Evolutionary conservation across 78 protist genomes (phyloP).

Genomic region (Dictyostelium capitatum): DNA sequence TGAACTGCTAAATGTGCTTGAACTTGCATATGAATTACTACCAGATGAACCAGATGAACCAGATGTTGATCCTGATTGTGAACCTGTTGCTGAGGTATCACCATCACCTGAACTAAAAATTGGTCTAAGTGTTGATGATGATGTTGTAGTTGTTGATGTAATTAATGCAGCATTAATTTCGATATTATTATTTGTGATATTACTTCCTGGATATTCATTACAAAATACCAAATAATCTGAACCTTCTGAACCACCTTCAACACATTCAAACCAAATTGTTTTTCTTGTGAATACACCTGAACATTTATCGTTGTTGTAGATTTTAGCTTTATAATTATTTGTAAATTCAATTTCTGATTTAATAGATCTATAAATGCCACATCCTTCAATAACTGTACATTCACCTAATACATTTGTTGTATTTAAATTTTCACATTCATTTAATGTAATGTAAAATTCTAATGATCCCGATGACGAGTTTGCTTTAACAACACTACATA

Average conservation of each 20-base stretch:
- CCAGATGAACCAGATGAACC: too few species aligned
- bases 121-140: not conserved
- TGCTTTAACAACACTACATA: too few species aligned
- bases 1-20: too few species aligned
- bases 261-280: not conserved
- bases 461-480: not conserved
- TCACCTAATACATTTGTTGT: not conserved
- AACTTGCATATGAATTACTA: too few species aligned
- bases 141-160: not conserved
- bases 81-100: too few species aligned
- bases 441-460: conserved; percentile 1
- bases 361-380: not conserved
- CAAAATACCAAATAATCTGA: not conserved
- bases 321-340: not conserved
- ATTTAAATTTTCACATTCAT: not conserved
- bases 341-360: not conserved
- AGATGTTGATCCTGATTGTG: too few species aligned
- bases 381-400: not conserved
- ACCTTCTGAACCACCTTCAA: conserved; percentile 5
- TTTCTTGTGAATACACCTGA: not conserved
- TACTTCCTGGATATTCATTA: not conserved
- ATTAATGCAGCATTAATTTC: not conserved
- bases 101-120: too few species aligned
- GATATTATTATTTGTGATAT: not conserved
- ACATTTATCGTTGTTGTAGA: not conserved